Conservation (phyloP, 2,329 filamentous ascomycete species). For the Penicillium sp. region DNA sequence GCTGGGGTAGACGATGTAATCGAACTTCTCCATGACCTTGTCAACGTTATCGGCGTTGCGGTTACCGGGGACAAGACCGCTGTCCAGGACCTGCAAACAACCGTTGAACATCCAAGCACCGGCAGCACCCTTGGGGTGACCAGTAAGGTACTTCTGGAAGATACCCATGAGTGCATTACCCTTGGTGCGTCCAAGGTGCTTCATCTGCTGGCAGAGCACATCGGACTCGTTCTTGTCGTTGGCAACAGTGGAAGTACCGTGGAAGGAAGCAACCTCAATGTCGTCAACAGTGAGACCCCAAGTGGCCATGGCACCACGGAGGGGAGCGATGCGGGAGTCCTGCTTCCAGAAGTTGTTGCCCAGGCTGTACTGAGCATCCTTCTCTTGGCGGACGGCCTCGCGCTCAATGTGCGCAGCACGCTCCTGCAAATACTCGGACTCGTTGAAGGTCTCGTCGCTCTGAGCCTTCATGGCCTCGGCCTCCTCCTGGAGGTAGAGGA, state of each 20-base stretch:
- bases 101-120: slow-evolving; percentile 99
- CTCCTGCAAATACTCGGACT: slow-evolving; percentile 81
- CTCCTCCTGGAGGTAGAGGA: slow-evolving; percentile 91
- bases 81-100: slow-evolving; percentile 91
- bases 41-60: slow-evolving; percentile 98
- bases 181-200: slow-evolving; percentile 91
- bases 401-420: slow-evolving; percentile 83
- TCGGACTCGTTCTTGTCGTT: slow-evolving; percentile 99
- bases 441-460: slow-evolving; percentile 68
- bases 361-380: slow-evolving; percentile 86
- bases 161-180: slow-evolving; percentile 95
- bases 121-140: slow-evolving; percentile 97
- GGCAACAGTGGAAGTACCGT: slow-evolving; percentile 95
- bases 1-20: slow-evolving; percentile 96
- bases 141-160: slow-evolving; percentile 99
- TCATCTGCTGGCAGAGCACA: slow-evolving; percentile 93
- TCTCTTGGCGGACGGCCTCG: slow-evolving; percentile 86
- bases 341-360: slow-evolving; percentile 99
- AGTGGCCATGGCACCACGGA: slow-evolving; percentile 92
- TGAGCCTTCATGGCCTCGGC: slow-evolving; percentile 86
- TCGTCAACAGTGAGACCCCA: slow-evolving; percentile 99
- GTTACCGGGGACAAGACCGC: slow-evolving; percentile 91
- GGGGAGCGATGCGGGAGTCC: slow-evolving; percentile 87
- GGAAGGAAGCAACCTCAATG: slow-evolving; percentile 92
- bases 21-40: slow-evolving; percentile 93